Conservation (phyloP, 2,329 filamentous ascomycete species). For the Huntiella decipiens region DNA sequence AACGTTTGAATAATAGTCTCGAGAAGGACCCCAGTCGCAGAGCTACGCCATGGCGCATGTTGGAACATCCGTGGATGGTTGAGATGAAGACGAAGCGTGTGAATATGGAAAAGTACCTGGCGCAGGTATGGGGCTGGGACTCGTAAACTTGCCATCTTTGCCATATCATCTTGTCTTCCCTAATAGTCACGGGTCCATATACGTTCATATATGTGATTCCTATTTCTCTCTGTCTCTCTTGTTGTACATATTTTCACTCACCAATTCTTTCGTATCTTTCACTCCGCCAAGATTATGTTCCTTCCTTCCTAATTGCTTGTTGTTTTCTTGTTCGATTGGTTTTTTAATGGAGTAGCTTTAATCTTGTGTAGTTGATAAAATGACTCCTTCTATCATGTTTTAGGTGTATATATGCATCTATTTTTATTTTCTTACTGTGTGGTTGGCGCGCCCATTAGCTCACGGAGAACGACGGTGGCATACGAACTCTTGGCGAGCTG, state of each 20-base stretch:
- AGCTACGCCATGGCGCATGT: constrained; percentile 94
- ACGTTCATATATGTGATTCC: not conserved
- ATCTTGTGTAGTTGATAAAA: not conserved
- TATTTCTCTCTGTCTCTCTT: constrained; percentile 2
- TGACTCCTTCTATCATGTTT: not conserved
- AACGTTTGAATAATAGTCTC: constrained; percentile 35
- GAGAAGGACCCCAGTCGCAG: constrained; percentile 80
- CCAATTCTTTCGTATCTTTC: not conserved
- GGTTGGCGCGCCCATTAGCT: constrained; percentile 41
- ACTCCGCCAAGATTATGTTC: not conserved
- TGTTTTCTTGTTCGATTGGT: not conserved
- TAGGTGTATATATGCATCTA: not conserved
- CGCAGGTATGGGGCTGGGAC: constrained; percentile 94
- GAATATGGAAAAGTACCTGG: constrained; percentile 89
- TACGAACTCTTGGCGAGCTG: constrained; percentile 65
- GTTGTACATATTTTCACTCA: constrained; percentile 1
- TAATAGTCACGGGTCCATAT: not conserved
- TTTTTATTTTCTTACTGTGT: constrained; percentile 2
- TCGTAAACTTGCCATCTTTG: constrained; percentile 15
- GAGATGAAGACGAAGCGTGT: constrained; percentile 93
- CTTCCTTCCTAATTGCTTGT: not conserved
- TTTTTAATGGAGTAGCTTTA: constrained; percentile 1
- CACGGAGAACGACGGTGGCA: constrained; percentile 64
- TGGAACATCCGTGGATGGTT: constrained; percentile 96
- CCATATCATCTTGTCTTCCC: not conserved